phyloP scores from a whole-genome alignment of 2,329 filamentous ascomycete species.

The Lasiodiplodia citricola region DNA sequence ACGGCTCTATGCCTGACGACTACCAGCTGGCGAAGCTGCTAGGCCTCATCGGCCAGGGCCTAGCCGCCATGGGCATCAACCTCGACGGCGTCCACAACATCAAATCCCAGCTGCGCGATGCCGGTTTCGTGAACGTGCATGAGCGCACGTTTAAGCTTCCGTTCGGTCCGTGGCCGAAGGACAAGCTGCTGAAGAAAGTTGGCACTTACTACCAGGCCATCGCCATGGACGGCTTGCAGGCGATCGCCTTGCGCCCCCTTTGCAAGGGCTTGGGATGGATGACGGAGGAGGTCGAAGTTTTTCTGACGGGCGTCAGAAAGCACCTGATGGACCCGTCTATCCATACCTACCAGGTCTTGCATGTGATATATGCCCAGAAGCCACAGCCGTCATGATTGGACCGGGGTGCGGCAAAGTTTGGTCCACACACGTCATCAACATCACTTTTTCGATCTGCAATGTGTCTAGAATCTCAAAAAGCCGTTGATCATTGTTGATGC shows the following conservation, averaged over 20 bases:
- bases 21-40: conserved; percentile 11
- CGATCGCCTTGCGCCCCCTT: conserved; percentile 7
- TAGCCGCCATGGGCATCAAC: conserved; percentile 27
- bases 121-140: conserved; percentile 41
- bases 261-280: conserved; percentile 13
- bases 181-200: conserved; percentile 22
- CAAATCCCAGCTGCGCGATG: conserved; percentile 39
- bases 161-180: conserved; percentile 32
- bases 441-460: background rate
- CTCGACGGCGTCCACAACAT: conserved; percentile 34
- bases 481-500: background rate
- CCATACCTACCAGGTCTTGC: conserved; percentile 30
- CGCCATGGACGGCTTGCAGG: conserved; percentile 25
- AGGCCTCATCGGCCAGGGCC: background rate
- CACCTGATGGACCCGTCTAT: conserved; percentile 26
- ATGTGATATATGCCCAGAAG: conserved; percentile 37
- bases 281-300: conserved; percentile 18
- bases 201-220: conserved; percentile 17
- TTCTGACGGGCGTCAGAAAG: background rate
- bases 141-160: conserved; percentile 10
- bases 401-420: background rate
- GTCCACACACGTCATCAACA: background rate
- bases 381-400: conserved; percentile 11
- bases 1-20: conserved; percentile 42
- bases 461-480: background rate